phyloP scores from a whole-genome alignment of 371 early-diverging fungal genomes.

The Fennellomyces sp. region DNA sequence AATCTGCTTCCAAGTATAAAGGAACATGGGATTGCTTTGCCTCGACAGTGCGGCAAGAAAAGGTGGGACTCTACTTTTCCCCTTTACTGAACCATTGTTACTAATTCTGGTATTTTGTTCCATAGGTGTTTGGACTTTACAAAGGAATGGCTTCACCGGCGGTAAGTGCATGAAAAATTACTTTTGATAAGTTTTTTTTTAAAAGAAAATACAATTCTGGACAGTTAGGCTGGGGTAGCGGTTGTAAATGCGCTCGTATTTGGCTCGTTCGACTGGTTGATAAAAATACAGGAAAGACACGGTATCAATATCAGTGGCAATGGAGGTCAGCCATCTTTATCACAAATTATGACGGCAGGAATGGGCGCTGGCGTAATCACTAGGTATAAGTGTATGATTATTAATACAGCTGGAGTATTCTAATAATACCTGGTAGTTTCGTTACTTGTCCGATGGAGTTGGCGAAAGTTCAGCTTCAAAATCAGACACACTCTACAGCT shows the following conservation, averaged over 20 bases:
- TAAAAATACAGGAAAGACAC: conserved; percentile 48
- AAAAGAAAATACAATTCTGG: background rate
- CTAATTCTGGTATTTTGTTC: no score
- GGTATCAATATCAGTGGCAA: conserved; percentile 6
- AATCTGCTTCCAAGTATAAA: conserved; percentile 53
- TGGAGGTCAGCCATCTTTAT: conserved; percentile 28
- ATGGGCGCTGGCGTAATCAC: conserved; percentile 66
- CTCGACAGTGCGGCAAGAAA: conserved; percentile 62
- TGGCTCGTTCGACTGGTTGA: conserved; percentile 63
- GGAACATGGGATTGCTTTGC: conserved; percentile 67
- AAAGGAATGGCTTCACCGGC: conserved; percentile 72
- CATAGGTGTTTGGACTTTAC: conserved; percentile 64
- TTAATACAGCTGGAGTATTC: background rate
- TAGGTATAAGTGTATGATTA: conserved; percentile 36
- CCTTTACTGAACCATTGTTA: background rate
- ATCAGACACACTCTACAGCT: conserved; percentile 34
- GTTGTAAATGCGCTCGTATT: conserved; percentile 69
- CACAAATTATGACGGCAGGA: conserved; percentile 64
- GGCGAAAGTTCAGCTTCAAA: conserved; percentile 69
- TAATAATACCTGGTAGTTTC: conserved; percentile 30
- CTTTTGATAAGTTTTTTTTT: background rate
- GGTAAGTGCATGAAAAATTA: conserved; percentile 27
- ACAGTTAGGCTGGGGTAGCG: conserved; percentile 62
- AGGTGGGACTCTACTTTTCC: conserved; percentile 33
- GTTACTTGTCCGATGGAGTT: conserved; percentile 69